phyloP scores from a whole-genome alignment of 2,329 filamentous ascomycete genomes.

The Alternaria ventricosa region DNA sequence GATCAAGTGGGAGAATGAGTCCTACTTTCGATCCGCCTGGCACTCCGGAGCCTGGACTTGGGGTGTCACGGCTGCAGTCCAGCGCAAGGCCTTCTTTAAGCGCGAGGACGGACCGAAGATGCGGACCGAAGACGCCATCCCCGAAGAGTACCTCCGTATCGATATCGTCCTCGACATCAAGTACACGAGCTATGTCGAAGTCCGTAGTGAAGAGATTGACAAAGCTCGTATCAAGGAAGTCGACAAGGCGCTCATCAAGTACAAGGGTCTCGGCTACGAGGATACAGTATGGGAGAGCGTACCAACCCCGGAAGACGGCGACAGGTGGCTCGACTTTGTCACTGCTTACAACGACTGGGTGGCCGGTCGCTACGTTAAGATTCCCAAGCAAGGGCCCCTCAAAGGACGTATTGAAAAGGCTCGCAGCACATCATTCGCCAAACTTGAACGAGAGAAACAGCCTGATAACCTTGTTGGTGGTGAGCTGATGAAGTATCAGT shows the following conservation, averaged over 20 bases:
- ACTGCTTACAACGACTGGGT: slow-evolving; percentile 87
- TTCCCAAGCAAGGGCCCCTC: slow-evolving; percentile 62
- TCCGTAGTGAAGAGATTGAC: slow-evolving; percentile 71
- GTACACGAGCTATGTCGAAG: slow-evolving; percentile 65
- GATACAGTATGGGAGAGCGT: slow-evolving; percentile 90
- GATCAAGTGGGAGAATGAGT: slow-evolving; percentile 82
- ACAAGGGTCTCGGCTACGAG: slow-evolving; percentile 88
- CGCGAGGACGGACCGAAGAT: slow-evolving; percentile 72
- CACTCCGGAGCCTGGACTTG: slow-evolving; percentile 89
- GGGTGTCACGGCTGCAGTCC: slow-evolving; percentile 67
- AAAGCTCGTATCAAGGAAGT: slow-evolving; percentile 75
- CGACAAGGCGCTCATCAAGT: slow-evolving; percentile 81
- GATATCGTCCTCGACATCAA: slow-evolving; percentile 89
- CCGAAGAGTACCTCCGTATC: slow-evolving; percentile 81
- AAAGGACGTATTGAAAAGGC: slow-evolving; percentile 72
- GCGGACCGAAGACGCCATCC: slow-evolving; percentile 78
- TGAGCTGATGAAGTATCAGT: slow-evolving; percentile 89
- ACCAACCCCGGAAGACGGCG: slow-evolving; percentile 68
- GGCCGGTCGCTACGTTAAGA: slow-evolving; percentile 74
- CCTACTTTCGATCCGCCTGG: slow-evolving; percentile 85
- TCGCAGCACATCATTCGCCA: slow-evolving; percentile 69
- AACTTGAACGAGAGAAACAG: slow-evolving; percentile 72
- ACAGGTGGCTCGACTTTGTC: slow-evolving; percentile 79
- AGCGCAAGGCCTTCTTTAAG: slow-evolving; percentile 79
- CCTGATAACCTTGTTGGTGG: slow-evolving; percentile 77